Conservation (phyloP, 1,139 yeast genomes). For the Yamadazyma siamensis region DNA sequence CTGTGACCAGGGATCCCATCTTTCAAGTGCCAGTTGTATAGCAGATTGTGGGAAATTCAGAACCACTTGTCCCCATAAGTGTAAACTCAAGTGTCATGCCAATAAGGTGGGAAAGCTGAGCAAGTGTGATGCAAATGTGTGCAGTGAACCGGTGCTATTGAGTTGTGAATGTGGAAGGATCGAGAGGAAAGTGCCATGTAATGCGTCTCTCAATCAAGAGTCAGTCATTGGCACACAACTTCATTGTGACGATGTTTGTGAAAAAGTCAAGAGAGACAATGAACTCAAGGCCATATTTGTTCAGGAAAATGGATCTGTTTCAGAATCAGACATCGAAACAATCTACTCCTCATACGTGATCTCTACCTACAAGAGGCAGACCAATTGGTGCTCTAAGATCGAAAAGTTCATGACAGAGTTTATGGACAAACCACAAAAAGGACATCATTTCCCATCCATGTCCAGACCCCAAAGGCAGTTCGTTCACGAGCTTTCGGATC, state of each 20-base stretch:
- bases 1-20: conserved; percentile 32
- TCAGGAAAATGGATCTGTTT: neutral
- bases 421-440: conserved; percentile 27
- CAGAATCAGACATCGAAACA: conserved; percentile 12
- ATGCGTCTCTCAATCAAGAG: conserved; percentile 34
- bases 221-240: conserved; percentile 32
- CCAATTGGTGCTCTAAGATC: conserved; percentile 61
- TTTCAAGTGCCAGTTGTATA: conserved; percentile 43
- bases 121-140: conserved; percentile 33
- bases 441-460: conserved; percentile 73
- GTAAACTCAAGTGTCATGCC: conserved; percentile 64
- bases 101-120: conserved; percentile 35
- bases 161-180: conserved; percentile 66
- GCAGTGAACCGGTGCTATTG: conserved; percentile 50
- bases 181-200: conserved; percentile 47
- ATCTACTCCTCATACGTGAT: conserved; percentile 46
- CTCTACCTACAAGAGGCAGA: conserved; percentile 46
- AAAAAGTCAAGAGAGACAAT: conserved; percentile 53
- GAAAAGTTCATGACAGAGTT: conserved; percentile 54
- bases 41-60: conserved; percentile 53
- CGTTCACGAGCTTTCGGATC: conserved; percentile 62
- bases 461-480: conserved; percentile 63
- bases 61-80: conserved; percentile 59
- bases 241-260: conserved; percentile 74
- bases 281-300: conserved; percentile 62